These are phyloP conservation scores for Candolleomyces eurysporus DNA, from an alignment of 768 basidiomycete genomes.

Conservation along the genomic window DNA sequence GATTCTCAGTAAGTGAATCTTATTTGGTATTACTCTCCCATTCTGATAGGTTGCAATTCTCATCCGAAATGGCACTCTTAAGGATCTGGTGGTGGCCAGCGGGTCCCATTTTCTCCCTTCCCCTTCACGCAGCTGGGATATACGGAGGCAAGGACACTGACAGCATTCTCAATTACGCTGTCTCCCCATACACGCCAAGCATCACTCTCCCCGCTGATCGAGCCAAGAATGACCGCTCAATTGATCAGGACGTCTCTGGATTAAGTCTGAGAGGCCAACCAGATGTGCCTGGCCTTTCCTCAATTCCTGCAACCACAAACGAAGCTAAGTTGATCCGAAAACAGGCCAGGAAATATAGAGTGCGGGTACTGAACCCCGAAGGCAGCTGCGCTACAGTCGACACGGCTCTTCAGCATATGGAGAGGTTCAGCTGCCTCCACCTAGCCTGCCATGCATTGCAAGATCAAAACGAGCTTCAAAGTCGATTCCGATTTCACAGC, in stretches of 20 bases:
- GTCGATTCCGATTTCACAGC: constrained; percentile 19
- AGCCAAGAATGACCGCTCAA: background rate
- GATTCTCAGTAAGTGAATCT: constrained; percentile 4
- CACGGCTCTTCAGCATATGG: constrained; percentile 11
- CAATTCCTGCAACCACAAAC: constrained; percentile 8
- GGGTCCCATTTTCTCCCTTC: constrained; percentile 1
- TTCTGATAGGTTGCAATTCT: background rate
- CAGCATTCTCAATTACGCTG: background rate
- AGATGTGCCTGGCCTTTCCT: background rate
- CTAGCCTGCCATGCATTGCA: constrained; percentile 32
- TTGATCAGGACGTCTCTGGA: background rate
- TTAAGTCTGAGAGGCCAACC: constrained; percentile 5
- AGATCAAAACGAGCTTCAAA: constrained; percentile 21
- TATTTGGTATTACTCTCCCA: background rate
- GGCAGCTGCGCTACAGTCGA: constrained; percentile 12
- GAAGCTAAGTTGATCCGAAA: constrained; percentile 7
- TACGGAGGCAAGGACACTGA: background rate
- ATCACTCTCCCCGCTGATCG: background rate
- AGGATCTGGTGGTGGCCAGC: constrained; percentile 8
- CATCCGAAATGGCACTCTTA: background rate
- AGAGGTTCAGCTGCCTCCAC: constrained; percentile 22
- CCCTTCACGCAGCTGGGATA: constrained; percentile 4
- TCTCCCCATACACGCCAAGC: constrained; percentile 7
- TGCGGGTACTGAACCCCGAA: constrained; percentile 19
- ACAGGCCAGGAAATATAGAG: background rate